Evolutionary conservation across 148 eudicot species (phyloP), one percentile per base, ranked within the genome.

Genomic region (Diospyros lotus): DNA sequence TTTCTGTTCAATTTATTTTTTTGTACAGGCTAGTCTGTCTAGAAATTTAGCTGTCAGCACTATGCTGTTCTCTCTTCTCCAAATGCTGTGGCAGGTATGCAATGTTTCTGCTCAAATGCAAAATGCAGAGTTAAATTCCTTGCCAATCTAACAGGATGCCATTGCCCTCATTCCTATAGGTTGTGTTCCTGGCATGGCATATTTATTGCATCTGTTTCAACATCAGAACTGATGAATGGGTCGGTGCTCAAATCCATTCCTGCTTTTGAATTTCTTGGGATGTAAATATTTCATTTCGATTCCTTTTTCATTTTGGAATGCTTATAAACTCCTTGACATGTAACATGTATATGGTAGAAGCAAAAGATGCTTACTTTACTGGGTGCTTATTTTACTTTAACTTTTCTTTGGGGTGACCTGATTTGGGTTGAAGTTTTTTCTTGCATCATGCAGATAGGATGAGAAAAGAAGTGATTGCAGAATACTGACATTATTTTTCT

Each of bases 201-300:
- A 79, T 90, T 10, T 84, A 88, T 73, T 92, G 97, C 78, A 76
- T 87, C 48, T 88, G 92, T 83, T 80, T 80, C 82, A 92, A 92
- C 75, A 87, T 90, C 79, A 87, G 72, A 87, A 87, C 94, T 69
- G 97, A 92, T 77, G 97, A 90, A 79, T 92, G 93, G 94, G 97
- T 92, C 64, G 83, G 87, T 69, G 78, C 55, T 50, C 15, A 63
- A 73, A 38, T 0, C 48, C 18, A 13, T 54, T 10, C 14, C 2
- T 55, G 28, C 54, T 2, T 53, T 41, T 13, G 1, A 9, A 59
- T 42, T 39, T 51, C 18, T 10, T 39, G 13, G 51, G 50, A 39
- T 45, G 9, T 0, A 53, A 55, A 39, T 3, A 45, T 5, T 14
- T 40, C 13, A 1, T 17, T 28, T 28, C 28, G 4, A 18, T 63